A percentile compares a stretch with the other conserved stretches of the same genome.
These are phyloP conservation scores for Phytophthora meadii DNA, from an alignment of 352 stramenopile genomes.

Conservation along the genomic window DNA sequence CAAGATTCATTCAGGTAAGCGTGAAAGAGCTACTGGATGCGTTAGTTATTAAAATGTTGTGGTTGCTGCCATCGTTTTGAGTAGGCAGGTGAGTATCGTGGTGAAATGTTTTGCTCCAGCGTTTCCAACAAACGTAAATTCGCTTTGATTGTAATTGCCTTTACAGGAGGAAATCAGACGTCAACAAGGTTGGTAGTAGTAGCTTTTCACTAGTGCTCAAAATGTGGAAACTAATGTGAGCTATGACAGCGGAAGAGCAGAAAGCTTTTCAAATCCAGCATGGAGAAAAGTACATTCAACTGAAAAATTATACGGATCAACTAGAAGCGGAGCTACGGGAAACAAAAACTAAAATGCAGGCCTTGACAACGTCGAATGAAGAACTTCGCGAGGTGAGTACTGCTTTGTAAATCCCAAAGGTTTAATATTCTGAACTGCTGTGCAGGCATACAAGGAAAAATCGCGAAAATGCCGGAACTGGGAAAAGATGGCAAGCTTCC, in stretches of 20 bases:
- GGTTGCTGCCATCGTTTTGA: slow-evolving; percentile 1
- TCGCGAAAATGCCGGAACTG: slow-evolving; percentile 87
- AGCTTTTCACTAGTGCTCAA: background rate
- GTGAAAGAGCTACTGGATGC: background rate
- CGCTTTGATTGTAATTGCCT: background rate
- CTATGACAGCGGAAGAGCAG: slow-evolving; percentile 71
- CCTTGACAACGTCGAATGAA: slow-evolving; percentile 74
- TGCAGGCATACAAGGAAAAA: slow-evolving; percentile 88
- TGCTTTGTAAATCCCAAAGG: background rate
- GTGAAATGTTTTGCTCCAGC: background rate
- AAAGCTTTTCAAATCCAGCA: slow-evolving; percentile 83
- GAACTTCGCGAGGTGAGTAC: slow-evolving; percentile 71
- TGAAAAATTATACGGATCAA: slow-evolving; percentile 89
- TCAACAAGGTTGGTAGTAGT: slow-evolving; percentile 63
- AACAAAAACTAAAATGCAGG: slow-evolving; percentile 83
- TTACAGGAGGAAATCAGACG: slow-evolving; percentile 70
- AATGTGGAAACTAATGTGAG: background rate
- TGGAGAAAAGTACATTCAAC: slow-evolving; percentile 87
- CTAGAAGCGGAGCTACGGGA: slow-evolving; percentile 83
- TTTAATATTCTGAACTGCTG: slow-evolving; percentile 2
- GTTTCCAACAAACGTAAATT: slow-evolving; percentile 3
- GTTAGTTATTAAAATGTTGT: background rate
- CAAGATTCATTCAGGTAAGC: slow-evolving; percentile 83
- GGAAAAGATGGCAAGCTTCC: slow-evolving; percentile 82
- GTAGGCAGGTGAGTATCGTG: slow-evolving; percentile 54